These are phyloP conservation scores for Orbilia quercus DNA, from an alignment of 2,329 filamentous ascomycete genomes.

Conservation along the genomic window DNA sequence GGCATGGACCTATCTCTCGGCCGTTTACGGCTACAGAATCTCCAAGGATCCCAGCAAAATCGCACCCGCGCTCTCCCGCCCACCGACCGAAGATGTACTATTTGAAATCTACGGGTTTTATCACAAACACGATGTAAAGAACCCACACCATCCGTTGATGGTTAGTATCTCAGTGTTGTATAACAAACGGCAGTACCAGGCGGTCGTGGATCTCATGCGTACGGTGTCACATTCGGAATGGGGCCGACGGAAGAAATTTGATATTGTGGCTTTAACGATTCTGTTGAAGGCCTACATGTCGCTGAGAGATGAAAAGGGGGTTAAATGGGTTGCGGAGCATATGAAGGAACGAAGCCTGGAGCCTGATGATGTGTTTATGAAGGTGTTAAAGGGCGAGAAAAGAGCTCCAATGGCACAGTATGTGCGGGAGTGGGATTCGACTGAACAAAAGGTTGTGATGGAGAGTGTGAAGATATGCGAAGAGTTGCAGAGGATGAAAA, in stretches of 20 bases:
- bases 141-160: slow-evolving; percentile 58
- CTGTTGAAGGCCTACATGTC: slow-evolving; percentile 57
- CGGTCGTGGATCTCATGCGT: slow-evolving; percentile 57
- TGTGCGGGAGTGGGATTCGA: slow-evolving; percentile 24
- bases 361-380: slow-evolving; percentile 40
- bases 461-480: slow-evolving; percentile 27
- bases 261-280: slow-evolving; percentile 58
- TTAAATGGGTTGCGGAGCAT: slow-evolving; percentile 56
- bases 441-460: background rate
- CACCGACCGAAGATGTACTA: slow-evolving; percentile 26
- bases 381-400: slow-evolving; percentile 27
- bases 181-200: slow-evolving; percentile 42
- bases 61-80: slow-evolving; percentile 15
- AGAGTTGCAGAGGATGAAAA: background rate
- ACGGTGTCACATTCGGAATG: slow-evolving; percentile 56
- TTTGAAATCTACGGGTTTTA: slow-evolving; percentile 57
- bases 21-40: slow-evolving; percentile 32
- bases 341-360: slow-evolving; percentile 29
- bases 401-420: slow-evolving; percentile 26
- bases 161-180: slow-evolving; percentile 57
- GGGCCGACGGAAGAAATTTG: slow-evolving; percentile 53
- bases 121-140: slow-evolving; percentile 47
- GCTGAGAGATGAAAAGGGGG: slow-evolving; percentile 56
- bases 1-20: slow-evolving; percentile 42
- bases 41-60: slow-evolving; percentile 20